Base-by-base conservation (phyloP, 2,329 filamentous ascomycete genomes). In the Huntiella decipiens region DNA sequence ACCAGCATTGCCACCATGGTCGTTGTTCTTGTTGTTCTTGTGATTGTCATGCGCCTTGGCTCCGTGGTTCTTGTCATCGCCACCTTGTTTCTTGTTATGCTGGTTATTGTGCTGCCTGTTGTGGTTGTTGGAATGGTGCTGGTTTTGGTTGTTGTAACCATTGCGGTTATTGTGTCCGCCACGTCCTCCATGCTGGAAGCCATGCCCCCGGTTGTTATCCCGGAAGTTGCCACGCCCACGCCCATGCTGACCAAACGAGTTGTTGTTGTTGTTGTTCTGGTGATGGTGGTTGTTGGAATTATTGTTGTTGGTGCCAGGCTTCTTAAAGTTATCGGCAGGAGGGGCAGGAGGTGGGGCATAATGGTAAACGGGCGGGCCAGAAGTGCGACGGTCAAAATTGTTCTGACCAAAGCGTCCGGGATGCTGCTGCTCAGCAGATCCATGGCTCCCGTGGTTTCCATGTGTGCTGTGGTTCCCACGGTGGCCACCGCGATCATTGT, bases 131-230 rank as follows among this genome's bases (percentile, higher is more conserved):
- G 48, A 47, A 32, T 48, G 19, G 31, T 49, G 54, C 31, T 53
- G 57, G 36, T 63, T 55, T 44, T 54, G 56, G 52, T 63, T 58
- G 31, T 50, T 56, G n/a, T 58, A 56, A 16, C 59, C 60, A 19
- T 53, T 16, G 48, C 57, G 61, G 38, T 73, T 71, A 68, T 70
- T 53, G 66, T 61, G 56, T 51, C 66, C 63, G 43, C 66, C 61
- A 44, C 47, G 46, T 12, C 68, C 68, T 51, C 67, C 66, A 31
- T 35, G 42, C 39, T 60, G 51, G 44, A 55, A 54, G 34, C 57
- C 57, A 48, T 28, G 22, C 22, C 22, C 22, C 22, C 22, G 22
- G 22, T 28, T 28, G 22, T 28, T 28, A 28, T 63, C 61, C 47
- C 62, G 55, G 37, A 58, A 54, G 44, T 56, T 58, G 33, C 60